Evolutionary conservation across 495 filamentous ascomycete species (phyloP).

Genomic region (Neurospora sp.): DNA sequence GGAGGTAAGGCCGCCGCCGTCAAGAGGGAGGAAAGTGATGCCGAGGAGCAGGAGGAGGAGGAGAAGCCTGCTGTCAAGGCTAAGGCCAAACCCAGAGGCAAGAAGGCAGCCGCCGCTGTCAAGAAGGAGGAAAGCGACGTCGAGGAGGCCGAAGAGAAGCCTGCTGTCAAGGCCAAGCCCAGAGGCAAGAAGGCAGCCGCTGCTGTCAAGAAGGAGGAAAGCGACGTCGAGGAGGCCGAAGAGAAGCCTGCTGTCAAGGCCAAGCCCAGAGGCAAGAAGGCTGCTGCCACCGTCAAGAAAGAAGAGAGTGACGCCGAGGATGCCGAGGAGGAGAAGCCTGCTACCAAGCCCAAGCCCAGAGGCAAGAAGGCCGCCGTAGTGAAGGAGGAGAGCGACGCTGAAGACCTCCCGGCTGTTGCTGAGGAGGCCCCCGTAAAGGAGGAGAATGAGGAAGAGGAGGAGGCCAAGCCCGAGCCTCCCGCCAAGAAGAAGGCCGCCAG

Average conservation of each 20-base stretch:
- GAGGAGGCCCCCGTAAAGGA: slow-evolving; percentile 4
- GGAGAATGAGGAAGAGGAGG: slow-evolving; percentile 12
- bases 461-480: slow-evolving; percentile 18
- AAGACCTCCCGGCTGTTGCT: slow-evolving; percentile 13
- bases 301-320: slow-evolving; percentile 12
- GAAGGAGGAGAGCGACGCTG: slow-evolving; percentile 12
- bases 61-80: slow-evolving; percentile 4
- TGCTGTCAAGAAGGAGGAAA: slow-evolving; percentile 3
- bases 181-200: slow-evolving; percentile 11
- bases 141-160: slow-evolving; percentile 6
- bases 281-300: not conserved
- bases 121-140: slow-evolving; percentile 8
- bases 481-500: slow-evolving; percentile 20
- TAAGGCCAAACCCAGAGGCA: slow-evolving; percentile 8
- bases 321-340: slow-evolving; percentile 23
- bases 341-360: slow-evolving; percentile 21
- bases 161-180: slow-evolving; percentile 2
- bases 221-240: slow-evolving; percentile 15
- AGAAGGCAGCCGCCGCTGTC: slow-evolving; percentile 7
- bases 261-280: slow-evolving; percentile 12
- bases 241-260: slow-evolving; percentile 17
- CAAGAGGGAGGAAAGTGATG: slow-evolving; percentile 9
- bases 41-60: not conserved
- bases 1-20: slow-evolving; percentile 14
- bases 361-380: slow-evolving; percentile 17